Percentiles rank a stretch among this genome's conserved stretches.
Conservation (phyloP, 2,329 filamentous ascomycete species). For the Gyromitra esculenta region DNA sequence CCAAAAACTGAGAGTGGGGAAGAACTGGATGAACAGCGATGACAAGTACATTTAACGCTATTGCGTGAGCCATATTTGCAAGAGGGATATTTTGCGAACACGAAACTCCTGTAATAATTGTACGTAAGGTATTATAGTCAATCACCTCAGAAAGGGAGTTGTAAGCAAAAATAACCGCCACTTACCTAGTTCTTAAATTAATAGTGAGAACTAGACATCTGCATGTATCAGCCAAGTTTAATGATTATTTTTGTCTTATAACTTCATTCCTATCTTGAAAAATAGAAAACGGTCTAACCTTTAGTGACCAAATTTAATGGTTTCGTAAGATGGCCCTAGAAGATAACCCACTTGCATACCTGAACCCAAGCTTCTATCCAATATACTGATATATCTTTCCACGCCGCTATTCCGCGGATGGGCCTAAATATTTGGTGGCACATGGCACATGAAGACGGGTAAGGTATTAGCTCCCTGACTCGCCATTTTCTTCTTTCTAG, state of each 20-base stretch:
- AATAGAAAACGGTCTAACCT: not conserved
- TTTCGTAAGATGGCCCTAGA: not conserved
- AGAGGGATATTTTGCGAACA: slow-evolving; percentile 18
- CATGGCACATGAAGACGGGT: not conserved
- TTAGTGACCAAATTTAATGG: too few relatives aligned
- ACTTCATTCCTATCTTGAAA: not conserved
- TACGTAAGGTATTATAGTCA: slow-evolving; percentile 32
- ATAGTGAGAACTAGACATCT: slow-evolving; percentile 1
- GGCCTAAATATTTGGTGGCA: not conserved
- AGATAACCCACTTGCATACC: not conserved
- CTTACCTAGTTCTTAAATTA: slow-evolving; percentile 9
- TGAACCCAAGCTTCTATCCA: not conserved
- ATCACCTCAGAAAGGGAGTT: slow-evolving; percentile 23
- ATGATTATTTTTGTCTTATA: not conserved
- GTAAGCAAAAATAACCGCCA: slow-evolving; percentile 25
- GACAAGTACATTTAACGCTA: not conserved
- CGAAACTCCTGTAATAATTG: slow-evolving; percentile 27
- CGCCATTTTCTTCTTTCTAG: not conserved
- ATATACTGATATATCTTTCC: not conserved
- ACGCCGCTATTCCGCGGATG: not conserved
- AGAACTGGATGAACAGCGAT: slow-evolving; percentile 1
- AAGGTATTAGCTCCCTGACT: not conserved
- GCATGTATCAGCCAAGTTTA: not conserved
- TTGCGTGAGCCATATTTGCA: slow-evolving; percentile 31
- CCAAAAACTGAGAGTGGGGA: not conserved